Base-by-base conservation (phyloP, 176 grass and related monocot species). In the Oryza brachyantha region DNA sequence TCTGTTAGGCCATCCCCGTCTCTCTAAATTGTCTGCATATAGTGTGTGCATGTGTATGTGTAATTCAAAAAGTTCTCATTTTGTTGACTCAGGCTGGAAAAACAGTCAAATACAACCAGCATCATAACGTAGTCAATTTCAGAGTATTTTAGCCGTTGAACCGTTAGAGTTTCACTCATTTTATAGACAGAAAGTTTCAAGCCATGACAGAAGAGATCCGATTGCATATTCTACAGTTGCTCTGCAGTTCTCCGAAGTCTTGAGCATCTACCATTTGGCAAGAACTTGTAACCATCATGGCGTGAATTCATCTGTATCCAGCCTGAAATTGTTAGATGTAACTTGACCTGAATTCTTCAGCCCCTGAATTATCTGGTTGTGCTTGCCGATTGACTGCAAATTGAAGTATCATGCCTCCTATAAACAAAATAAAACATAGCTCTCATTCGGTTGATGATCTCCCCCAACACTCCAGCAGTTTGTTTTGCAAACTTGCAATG, bases 41-140 rank as follows among this genome's bases (percentile, higher is more conserved):
- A 21, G 19, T 16, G 29, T 7, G 7, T 25, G 34, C 29, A 64
- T 29, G 42, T 6, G 73, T 24, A 43, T 29, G 54, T 69, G 4
- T 72, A 58, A 62, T 77, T 8, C 1, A 79, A 65, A 82, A 29
- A 64, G 1, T 50, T 19, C 46, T 66, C 52, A 11, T 75, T 52
- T n/a, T 48, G 28, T 55, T 80, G 66, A 36, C 22, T 32, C 81
- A 97, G 90, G 72, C 82, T 90, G 45, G 94, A 97, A 80, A 97
- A 97, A 85, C 88, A 93, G 80, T 92, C 89, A 61, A 84, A 75
- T 79, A 79, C 94, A 57, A 86, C 82, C 29, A 94, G 94, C 68
- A 77, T 97, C 36, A 79, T 97, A 77, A 87, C 87, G 3, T 94
- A 94, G 83, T 92, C 89, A 2, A 87, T 97, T 79, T 90, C 80